phyloP scores from a whole-genome alignment of 305 asterid species.

The Fraxinus velutina region DNA sequence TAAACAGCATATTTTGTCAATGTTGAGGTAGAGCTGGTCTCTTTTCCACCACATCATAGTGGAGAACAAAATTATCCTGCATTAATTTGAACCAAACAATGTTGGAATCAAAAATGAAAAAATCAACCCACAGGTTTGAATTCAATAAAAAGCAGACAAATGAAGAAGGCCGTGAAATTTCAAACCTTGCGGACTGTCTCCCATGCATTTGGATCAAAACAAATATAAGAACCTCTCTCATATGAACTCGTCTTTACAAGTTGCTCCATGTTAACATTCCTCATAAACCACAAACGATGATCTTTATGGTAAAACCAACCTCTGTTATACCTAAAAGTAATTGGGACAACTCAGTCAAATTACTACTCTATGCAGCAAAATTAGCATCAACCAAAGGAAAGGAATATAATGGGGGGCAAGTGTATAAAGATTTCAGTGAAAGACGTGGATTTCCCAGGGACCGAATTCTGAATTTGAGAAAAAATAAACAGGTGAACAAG shows the following conservation, averaged over 20 bases:
- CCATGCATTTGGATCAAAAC: slow-evolving; percentile 97
- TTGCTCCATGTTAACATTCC: slow-evolving; percentile 76
- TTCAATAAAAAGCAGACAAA: background rate
- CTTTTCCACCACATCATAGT: slow-evolving; percentile 83
- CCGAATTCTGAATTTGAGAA: background rate
- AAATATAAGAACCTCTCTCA: slow-evolving; percentile 86
- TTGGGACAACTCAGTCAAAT: background rate
- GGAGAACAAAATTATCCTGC: slow-evolving; percentile 94
- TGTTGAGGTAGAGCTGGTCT: slow-evolving; percentile 76
- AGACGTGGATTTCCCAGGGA: background rate
- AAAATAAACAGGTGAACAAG: background rate
- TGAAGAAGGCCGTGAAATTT: slow-evolving; percentile 5
- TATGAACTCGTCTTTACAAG: slow-evolving; percentile 67
- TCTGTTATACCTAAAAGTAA: slow-evolving; percentile 70
- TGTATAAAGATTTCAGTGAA: slow-evolving; percentile 6
- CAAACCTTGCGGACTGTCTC: slow-evolving; percentile 92
- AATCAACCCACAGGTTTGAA: background rate
- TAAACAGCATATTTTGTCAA: slow-evolving; percentile 33
- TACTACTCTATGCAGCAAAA: slow-evolving; percentile 3
- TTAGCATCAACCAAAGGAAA: slow-evolving; percentile 2
- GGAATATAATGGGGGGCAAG: background rate
- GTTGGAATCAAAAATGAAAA: background rate
- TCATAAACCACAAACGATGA: slow-evolving; percentile 65
- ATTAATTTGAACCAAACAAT: background rate
- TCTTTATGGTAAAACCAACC: slow-evolving; percentile 94